A percentile compares a stretch with the other conserved stretches of the same genome.
These are phyloP conservation scores for Castanea mollissima DNA, from an alignment of 306 rosid species.

Conservation along the genomic window DNA sequence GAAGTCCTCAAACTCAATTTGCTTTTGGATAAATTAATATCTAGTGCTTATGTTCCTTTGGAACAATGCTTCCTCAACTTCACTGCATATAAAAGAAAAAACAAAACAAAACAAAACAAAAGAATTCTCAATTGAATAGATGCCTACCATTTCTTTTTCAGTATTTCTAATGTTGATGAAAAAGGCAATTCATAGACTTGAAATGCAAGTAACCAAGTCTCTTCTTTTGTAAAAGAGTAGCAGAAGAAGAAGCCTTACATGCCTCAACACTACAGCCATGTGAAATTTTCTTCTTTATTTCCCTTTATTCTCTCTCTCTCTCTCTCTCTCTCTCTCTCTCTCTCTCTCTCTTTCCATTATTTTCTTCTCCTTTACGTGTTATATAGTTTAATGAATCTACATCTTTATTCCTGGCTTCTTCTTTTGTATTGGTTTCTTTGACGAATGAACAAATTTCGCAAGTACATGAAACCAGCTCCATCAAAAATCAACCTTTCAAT, in stretches of 20 bases:
- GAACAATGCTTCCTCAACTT: too few relatives aligned
- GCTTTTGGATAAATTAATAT: too few relatives aligned
- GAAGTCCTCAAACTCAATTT: too few relatives aligned
- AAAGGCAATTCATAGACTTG: constrained; percentile 52
- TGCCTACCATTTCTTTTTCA: constrained; percentile 19
- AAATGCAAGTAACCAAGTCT: constrained; percentile 47
- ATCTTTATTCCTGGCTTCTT: constrained; percentile 11
- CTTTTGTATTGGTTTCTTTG: neutral
- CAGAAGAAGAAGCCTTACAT: neutral
- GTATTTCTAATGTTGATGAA: neutral
- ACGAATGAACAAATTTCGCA: too few relatives aligned
- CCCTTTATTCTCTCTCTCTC: constrained; percentile 18
- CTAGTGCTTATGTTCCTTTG: too few relatives aligned
- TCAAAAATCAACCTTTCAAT: too few relatives aligned
- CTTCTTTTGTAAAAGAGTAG: constrained; percentile 30
- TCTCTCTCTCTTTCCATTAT: constrained; percentile 20
- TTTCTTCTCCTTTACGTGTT: constrained; percentile 28
- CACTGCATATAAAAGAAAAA: neutral
- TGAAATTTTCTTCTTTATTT: constrained; percentile 20
- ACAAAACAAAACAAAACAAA: constrained; percentile 20
- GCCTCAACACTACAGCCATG: constrained; percentile 11
- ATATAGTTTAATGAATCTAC: constrained; percentile 7
- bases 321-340: constrained; percentile 14
- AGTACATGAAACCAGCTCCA: too few relatives aligned
- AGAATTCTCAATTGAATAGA: constrained; percentile 31